Evolutionary conservation across 1,284 basidiomycete genomes (phyloP).

Genomic region (Serendipita sp.): DNA sequence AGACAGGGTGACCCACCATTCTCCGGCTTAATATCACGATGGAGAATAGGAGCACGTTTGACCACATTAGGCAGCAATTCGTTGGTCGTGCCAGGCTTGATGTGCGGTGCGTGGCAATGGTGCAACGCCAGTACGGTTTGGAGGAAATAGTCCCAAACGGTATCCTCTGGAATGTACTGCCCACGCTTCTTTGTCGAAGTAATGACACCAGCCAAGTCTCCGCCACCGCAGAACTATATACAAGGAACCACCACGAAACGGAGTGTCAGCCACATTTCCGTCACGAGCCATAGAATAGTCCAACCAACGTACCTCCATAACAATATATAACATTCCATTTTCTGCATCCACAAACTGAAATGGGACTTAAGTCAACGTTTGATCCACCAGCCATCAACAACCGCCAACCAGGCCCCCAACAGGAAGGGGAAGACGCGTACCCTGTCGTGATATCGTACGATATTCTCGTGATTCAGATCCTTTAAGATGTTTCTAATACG

Average conservation of each 20-base stretch:
- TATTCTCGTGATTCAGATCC: constrained; percentile 85
- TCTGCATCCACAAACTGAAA: constrained; percentile 70
- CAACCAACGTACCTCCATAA: constrained; percentile 57
- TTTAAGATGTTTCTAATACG: constrained; percentile 78
- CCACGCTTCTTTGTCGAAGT: constrained; percentile 57
- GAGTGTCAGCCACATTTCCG: neutral
- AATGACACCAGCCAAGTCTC: constrained; percentile 79
- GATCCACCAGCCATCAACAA: no score
- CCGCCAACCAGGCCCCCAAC: constrained; percentile 9
- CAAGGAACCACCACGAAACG: constrained; percentile 13
- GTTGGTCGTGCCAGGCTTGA: constrained; percentile 7
- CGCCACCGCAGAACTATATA: constrained; percentile 71
- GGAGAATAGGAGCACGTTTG: constrained; percentile 41
- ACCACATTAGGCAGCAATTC: neutral
- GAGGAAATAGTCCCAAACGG: constrained; percentile 88
- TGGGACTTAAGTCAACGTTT: neutral
- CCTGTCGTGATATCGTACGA: constrained; percentile 86
- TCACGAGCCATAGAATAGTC: neutral
- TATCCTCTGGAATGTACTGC: constrained; percentile 73
- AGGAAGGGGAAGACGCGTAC: constrained; percentile 15
- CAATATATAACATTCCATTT: constrained; percentile 80
- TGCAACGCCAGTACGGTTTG: constrained; percentile 85
- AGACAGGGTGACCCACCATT: constrained; percentile 51
- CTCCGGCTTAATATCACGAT: constrained; percentile 92
- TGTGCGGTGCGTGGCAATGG: constrained; percentile 59